Conservation (phyloP, 2,329 filamentous ascomycete species). For the Fusarium sp. region DNA sequence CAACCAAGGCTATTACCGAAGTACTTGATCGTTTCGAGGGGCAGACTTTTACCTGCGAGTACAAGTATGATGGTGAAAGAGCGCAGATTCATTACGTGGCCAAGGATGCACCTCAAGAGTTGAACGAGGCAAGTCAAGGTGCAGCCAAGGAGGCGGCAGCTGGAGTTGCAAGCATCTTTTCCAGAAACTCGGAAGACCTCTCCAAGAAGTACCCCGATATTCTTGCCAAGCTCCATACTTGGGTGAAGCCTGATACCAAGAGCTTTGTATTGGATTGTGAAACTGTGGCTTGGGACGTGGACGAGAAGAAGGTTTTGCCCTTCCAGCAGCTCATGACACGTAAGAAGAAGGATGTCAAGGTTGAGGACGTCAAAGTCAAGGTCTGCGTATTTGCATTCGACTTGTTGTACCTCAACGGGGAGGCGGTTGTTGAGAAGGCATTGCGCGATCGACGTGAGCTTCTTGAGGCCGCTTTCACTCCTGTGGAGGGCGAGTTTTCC, state of each 20-base stretch:
- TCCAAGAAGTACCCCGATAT: constrained; percentile 99
- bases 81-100: constrained; percentile 99
- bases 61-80: constrained; percentile 98
- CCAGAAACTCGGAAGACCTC: constrained; percentile 95
- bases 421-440: constrained; percentile 88
- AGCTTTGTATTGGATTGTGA: constrained; percentile 99
- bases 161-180: constrained; percentile 94
- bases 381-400: constrained; percentile 99
- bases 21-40: constrained; percentile 96
- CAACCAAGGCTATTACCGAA: constrained; percentile 97
- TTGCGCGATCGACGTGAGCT: constrained; percentile 87
- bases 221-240: constrained; percentile 85
- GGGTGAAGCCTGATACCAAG: constrained; percentile 91
- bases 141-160: constrained; percentile 76
- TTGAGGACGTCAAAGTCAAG: constrained; percentile 95
- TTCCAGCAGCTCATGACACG: constrained; percentile 99
- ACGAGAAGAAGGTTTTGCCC: constrained; percentile 93
- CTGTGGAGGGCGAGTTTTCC: constrained; percentile 89
- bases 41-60: constrained; percentile 97
- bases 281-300: constrained; percentile 96
- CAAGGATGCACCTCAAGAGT: constrained; percentile 80
- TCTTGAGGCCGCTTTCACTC: constrained; percentile 79
- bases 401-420: constrained; percentile 91
- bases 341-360: constrained; percentile 96
- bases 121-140: constrained; percentile 72